These are phyloP conservation scores for Trichophyton rubrum DNA, from an alignment of 2,329 filamentous ascomycete species.

Conservation along the genomic window DNA sequence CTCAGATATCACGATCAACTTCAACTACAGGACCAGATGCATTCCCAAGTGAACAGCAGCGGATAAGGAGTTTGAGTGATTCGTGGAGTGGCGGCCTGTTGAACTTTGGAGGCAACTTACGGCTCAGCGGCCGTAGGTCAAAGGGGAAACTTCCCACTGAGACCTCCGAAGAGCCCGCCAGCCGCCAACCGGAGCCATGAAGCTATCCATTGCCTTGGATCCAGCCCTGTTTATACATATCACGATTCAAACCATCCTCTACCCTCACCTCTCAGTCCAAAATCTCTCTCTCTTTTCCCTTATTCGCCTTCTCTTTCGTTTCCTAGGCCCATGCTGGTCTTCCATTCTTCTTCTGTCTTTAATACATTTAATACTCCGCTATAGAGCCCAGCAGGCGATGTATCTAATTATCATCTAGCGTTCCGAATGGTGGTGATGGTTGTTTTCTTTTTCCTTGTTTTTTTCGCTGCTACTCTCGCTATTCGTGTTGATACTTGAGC, in stretches of 20 bases:
- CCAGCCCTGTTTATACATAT: not conserved
- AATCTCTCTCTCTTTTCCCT: not conserved
- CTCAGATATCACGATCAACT: not conserved
- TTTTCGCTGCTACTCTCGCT: not conserved
- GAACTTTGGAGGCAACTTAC: conserved; percentile 8
- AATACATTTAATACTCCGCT: conserved; percentile 2
- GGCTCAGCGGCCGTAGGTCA: conserved; percentile 7
- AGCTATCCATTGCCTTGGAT: too few species aligned
- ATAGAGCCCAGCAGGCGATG: conserved; percentile 2
- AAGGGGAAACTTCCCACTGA: not conserved
- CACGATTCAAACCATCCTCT: not conserved
- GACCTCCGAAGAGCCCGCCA: not conserved
- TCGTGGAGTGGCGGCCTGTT: conserved; percentile 10
- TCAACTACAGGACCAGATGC: not conserved
- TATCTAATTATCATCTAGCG: not conserved
- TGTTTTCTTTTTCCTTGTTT: not conserved
- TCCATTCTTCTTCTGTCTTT: not conserved
- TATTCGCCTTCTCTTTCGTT: too few species aligned
- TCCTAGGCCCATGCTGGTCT: not conserved
- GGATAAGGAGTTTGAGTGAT: conserved; percentile 8
- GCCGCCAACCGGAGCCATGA: not conserved
- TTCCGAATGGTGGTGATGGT: not conserved
- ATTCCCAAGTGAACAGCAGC: not conserved
- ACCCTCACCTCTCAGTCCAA: not conserved
- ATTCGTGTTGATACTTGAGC: not conserved